Evolutionary conservation across 306 rosid species (phyloP), one percentile per base, ranked within the genome.

Genomic region (Psophocarpus tetragonolobus): DNA sequence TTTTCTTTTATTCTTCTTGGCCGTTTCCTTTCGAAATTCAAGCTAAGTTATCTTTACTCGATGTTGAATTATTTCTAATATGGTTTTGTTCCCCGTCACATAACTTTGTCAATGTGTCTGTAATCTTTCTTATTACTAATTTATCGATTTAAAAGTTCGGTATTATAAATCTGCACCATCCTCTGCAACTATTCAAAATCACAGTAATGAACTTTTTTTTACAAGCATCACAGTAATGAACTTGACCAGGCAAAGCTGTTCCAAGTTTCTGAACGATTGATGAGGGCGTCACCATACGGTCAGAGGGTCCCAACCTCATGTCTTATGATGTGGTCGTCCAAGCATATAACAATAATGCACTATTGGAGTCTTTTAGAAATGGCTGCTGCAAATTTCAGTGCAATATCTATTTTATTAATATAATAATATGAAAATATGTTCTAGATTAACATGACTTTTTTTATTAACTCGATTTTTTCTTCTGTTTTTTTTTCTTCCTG

Each of bases 11-110:
- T 39, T 44, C 27, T 64, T 71, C 69, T 47, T 75, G 24, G 51
- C 45, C n/a, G 41, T 47, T 36, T 21, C 44, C 27, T 53, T 18
- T 17, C 64, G 80, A 44, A 63, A 69, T 78, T 82, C 65, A 24
- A 45, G 63, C 30, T 50, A 63, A 33, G 74, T 24, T 69, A 44
- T 71, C 61, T 64, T 79, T 48, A 50, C 33, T 36, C 8, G 41
- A 41, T 65, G 26, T 10, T 63, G 47, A 5, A 63, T 35, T 35
- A 30, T 18, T 11, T 65, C 29, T 65, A 20, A 63, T 18, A 3
- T 35, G 48, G 29, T 36, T 15, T 32, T 32, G 3, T 65, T 21
- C 2, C 30, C 18, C 18, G 15, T 65, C 32, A 5, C 17, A 1
- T 20, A 65, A 36, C 32, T 73, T 58, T 79, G 56, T 5, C 2